Conservation (phyloP, 2,329 filamentous ascomycete genomes). For the Trichoderma breve region DNA sequence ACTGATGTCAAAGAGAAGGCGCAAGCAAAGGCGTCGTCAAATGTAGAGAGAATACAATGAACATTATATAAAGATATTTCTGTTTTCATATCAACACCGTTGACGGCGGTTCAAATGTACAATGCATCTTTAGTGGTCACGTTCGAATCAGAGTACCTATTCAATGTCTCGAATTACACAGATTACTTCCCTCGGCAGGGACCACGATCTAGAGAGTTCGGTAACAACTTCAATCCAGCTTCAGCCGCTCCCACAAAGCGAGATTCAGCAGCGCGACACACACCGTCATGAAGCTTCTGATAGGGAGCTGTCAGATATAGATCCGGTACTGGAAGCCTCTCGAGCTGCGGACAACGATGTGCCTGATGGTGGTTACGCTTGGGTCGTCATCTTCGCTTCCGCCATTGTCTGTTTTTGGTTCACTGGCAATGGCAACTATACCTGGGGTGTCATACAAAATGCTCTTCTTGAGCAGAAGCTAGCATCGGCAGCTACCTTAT, state of each 20-base stretch:
- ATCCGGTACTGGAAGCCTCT: not conserved
- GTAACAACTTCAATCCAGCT: not conserved
- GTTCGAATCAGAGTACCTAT: not conserved
- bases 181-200: not conserved
- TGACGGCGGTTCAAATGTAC: rapidly evolving
- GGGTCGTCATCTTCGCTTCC: not conserved
- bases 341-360: not conserved
- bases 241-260: not conserved
- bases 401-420: not conserved
- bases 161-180: not conserved
- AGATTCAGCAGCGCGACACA: not conserved
- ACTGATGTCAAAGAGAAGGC: not conserved
- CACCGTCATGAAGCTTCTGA: not conserved
- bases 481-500: not conserved
- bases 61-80: not conserved
- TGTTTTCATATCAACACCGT: not conserved
- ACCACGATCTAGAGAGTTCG: not conserved
- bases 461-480: not conserved
- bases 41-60: not conserved
- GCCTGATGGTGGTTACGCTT: not conserved
- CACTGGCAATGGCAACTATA: not conserved
- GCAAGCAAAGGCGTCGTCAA: not conserved
- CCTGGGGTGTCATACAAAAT: not conserved
- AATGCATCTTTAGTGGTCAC: not conserved
- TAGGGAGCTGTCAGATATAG: not conserved